Conservation (phyloP, 148 eudicot genomes). For the Arctostaphylos glauca region DNA sequence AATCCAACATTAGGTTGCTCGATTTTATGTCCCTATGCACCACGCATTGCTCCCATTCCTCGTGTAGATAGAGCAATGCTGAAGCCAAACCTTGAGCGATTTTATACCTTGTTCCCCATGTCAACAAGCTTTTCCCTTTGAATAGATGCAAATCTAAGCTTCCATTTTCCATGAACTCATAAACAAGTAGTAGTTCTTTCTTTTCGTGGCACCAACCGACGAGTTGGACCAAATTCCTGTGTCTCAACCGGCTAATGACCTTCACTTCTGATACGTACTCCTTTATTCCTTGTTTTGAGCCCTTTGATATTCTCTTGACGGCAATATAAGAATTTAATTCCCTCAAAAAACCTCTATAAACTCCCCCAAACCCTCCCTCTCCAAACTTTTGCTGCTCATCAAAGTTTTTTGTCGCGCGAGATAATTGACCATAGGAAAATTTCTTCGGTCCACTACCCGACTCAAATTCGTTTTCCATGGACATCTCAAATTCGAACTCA, state of each 20-base stretch:
- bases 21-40: not conserved
- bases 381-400: slow-evolving; percentile 35
- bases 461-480: slow-evolving; percentile 25
- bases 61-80: not conserved
- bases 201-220: no score
- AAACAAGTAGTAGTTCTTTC: no score
- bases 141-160: no score
- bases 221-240: not conserved
- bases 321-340: not conserved
- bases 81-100: no score
- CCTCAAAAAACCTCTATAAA: slow-evolving; percentile 30
- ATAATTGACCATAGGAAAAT: slow-evolving; percentile 31
- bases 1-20: not conserved
- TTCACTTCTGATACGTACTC: not conserved
- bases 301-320: no score
- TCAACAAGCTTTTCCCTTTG: no score
- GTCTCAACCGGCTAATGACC: not conserved
- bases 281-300: not conserved
- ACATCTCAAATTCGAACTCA: not conserved
- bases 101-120: no score
- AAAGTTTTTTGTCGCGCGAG: slow-evolving; percentile 31
- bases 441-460: slow-evolving; percentile 30
- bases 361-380: slow-evolving; percentile 46
- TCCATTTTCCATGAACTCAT: no score
- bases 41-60: not conserved